Conservation (phyloP, 805 yeast species). For the Saturnispora besseyi region DNA sequence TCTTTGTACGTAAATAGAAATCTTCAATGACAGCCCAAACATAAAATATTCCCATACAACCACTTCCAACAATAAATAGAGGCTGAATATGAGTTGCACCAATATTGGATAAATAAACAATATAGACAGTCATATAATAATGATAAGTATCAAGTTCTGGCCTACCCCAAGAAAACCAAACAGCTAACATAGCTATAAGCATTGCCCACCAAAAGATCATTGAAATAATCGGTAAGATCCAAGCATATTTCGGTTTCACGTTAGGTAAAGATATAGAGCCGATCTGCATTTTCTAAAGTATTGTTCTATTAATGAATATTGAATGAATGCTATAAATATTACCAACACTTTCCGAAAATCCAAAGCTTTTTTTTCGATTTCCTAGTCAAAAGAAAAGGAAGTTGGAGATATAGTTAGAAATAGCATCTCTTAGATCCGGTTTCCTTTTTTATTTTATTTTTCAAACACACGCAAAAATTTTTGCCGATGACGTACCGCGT, state of each 20-base stretch:
- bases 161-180: conserved; percentile 76
- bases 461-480: not conserved
- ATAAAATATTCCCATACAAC: conserved; percentile 68
- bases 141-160: conserved; percentile 57
- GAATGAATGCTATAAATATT: not conserved
- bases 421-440: not conserved
- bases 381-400: not conserved
- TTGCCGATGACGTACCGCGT: not conserved
- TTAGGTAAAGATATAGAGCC: conserved; percentile 17
- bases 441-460: not conserved
- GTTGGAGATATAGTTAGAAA: not conserved
- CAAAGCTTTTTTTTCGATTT: not conserved
- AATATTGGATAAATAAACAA: conserved; percentile 71
- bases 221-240: conserved; percentile 53
- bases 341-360: not conserved
- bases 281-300: conserved; percentile 8
- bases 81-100: conserved; percentile 87
- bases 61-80: conserved; percentile 69
- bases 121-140: conserved; percentile 27
- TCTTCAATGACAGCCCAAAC: conserved; percentile 57
- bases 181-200: conserved; percentile 67
- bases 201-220: conserved; percentile 81
- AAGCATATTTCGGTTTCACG: conserved; percentile 22
- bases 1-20: conserved; percentile 47
- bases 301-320: not conserved